phyloP scores from a whole-genome alignment of 108 stramenopile species.

The Cyclotella baltica region DNA sequence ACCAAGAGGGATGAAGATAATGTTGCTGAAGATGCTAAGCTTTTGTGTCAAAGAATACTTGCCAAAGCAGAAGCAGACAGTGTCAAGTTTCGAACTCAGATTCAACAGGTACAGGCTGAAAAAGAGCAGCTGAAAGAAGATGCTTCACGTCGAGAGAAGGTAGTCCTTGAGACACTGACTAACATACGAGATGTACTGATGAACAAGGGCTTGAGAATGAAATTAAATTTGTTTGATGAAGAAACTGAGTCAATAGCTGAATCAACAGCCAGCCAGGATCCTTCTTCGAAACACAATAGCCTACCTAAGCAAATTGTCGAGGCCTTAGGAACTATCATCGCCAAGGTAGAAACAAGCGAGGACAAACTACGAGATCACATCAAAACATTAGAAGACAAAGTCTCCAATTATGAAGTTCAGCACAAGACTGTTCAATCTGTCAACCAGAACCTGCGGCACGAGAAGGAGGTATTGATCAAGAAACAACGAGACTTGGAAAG shows the following conservation, averaged over 20 bases:
- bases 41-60: conserved; percentile 48
- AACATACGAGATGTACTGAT: conserved; percentile 16
- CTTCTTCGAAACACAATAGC: neutral
- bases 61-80: conserved; percentile 51
- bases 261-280: neutral
- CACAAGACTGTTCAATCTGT: conserved; percentile 35
- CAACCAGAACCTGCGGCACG: conserved; percentile 28
- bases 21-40: conserved; percentile 27
- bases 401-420: conserved; percentile 30
- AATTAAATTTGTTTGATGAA: conserved; percentile 20
- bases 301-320: conserved; percentile 16
- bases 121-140: conserved; percentile 28
- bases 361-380: conserved; percentile 22
- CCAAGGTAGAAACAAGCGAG: conserved; percentile 27
- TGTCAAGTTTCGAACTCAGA: conserved; percentile 41
- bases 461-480: conserved; percentile 37
- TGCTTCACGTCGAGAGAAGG: conserved; percentile 18
- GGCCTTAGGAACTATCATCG: conserved; percentile 27
- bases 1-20: conserved; percentile 8
- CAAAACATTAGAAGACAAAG: conserved; percentile 21
- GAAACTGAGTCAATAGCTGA: neutral
- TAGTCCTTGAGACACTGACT: conserved; percentile 4
- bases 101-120: conserved; percentile 32
- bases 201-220: conserved; percentile 28
- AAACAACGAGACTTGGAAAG: conserved; percentile 37